Base-by-base conservation (phyloP, 768 basidiomycete species). In the Cyclocybe cylindracea region DNA sequence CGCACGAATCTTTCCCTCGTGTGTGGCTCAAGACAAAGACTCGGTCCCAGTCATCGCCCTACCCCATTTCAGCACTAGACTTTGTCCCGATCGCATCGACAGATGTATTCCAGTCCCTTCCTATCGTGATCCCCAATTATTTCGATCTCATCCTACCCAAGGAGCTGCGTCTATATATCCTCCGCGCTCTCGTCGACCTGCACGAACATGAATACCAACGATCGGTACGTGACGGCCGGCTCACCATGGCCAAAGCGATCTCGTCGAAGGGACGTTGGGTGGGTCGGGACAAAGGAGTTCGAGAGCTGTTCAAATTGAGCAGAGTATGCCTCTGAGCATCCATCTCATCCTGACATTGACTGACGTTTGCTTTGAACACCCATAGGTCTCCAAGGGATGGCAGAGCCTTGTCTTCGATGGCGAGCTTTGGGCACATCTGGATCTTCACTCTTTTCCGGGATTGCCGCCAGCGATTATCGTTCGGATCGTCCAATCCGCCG, bases 361-460 rank as follows among this genome's bases (percentile, higher is more conserved):
- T 41, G 44, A 24, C 33, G 31, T 50, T 54, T 35, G 60, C 55
- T 38, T 38, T 39, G 40, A 16, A 16, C 16, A 16, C 32, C 56
- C 40, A 36, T 49, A 93, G 89, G 87, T 92, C 9, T 94, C 87
- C 29, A 87, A 81, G 63, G 61, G 75, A 8, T 96, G 93, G 92
- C 84, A 80, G 46, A 65, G 71, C 2, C 79, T 94, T 36, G 83
- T 86, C 19, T 84, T 86, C 59, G 94, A 96, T 65, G 93, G 93
- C 10, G 89, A 93, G 61, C 76, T 95, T n/a, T 95, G 94, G 94
- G 61, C 70, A 39, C 63, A 78, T 50, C 72, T 91, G 33, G 78
- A 89, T 63, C 73, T 93, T 33, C 77, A 66, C 14, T 68, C 83
- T 1, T 88, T 90, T 64, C 82, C 88, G 10, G 71, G 75, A 35